Base-by-base conservation (phyloP, 495 filamentous ascomycete genomes). In the Margaritispora aquatica region DNA sequence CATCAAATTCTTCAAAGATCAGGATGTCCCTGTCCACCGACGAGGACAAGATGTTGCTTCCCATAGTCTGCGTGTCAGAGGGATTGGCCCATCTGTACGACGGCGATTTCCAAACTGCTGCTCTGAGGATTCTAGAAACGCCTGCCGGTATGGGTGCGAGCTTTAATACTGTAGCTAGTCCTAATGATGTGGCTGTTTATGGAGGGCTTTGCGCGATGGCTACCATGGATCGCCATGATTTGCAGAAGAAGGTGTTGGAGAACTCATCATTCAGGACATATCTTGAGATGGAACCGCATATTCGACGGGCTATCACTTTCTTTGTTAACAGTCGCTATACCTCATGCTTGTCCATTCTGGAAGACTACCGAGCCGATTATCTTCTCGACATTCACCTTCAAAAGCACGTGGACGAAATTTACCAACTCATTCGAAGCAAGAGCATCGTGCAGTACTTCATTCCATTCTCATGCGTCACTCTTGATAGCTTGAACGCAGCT, bases 101-200 rank as follows among this genome's bases (percentile, higher is more conserved):
- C 5, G 81, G 79, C 13, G 79, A 78, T 21, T 96, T 84, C 67
- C 70, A 74, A 31, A 86, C 90, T 0, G 92, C 95, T 10, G 92
- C 94, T 0, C 75, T 74, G 44, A 74, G 71, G 60, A 94, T 98
- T 70, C 71, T 97, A 17, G 62, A 73, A 23, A 82, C 82, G 0
- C 73, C 76, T 9, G 63, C 74, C 2, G 74, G 70, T 29, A 60
- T 85, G 20, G 78, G 77, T 3, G 74, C 82, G 49, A 77, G 65
- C 2, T 92, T 85, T 70, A 88, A 86, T 63, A 84, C 89, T 48
- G 77, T 96, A 9, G 75, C 90, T 48, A 88, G 84, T 19, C 77
- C 85, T 1, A 97, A 96, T 70, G 94, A 98, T 65, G 77, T 98
- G 4, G 94, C 94, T 27, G 79, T 94, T 26, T 98, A 97, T 60